These are phyloP conservation scores for Ophiocordyceps camponoti-floridani DNA, from an alignment of 2,329 filamentous ascomycete species.

Conservation along the genomic window DNA sequence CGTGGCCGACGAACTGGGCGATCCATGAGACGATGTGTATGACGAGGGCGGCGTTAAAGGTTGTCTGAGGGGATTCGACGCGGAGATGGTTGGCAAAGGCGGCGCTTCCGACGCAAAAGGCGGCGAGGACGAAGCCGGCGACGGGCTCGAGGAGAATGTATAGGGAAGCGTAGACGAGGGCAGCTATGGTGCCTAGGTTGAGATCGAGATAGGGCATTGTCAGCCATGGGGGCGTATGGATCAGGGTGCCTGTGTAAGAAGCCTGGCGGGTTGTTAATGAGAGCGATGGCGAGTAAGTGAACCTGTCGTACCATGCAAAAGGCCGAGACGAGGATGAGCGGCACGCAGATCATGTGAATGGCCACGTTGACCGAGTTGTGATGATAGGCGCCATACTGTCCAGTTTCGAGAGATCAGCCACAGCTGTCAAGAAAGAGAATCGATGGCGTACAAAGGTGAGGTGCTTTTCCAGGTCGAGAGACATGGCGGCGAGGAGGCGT, in stretches of 20 bases:
- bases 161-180: constrained; percentile 53
- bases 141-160: constrained; percentile 92
- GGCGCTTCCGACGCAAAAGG: constrained; percentile 58
- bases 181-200: constrained; percentile 46
- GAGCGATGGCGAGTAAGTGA: background rate
- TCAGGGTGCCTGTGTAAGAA: constrained; percentile 43
- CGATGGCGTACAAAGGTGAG: constrained; percentile 46
- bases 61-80: constrained; percentile 29
- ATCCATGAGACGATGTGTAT: constrained; percentile 67
- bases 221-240: constrained; percentile 47
- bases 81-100: constrained; percentile 62
- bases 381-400: constrained; percentile 74
- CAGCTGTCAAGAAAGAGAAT: background rate
- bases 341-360: constrained; percentile 69
- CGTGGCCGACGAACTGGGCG: constrained; percentile 81
- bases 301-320: constrained; percentile 47
- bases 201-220: constrained; percentile 49
- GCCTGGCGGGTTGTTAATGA: constrained; percentile 22
- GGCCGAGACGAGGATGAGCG: constrained; percentile 51
- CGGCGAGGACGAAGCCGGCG: constrained; percentile 60
- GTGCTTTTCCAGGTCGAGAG: constrained; percentile 65
- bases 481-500: constrained; percentile 23
- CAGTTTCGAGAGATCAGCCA: background rate
- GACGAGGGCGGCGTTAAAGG: constrained; percentile 40
- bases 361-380: constrained; percentile 58